phyloP scores from a whole-genome alignment of 169 alveolate species.

The Eimeria praecox region DNA sequence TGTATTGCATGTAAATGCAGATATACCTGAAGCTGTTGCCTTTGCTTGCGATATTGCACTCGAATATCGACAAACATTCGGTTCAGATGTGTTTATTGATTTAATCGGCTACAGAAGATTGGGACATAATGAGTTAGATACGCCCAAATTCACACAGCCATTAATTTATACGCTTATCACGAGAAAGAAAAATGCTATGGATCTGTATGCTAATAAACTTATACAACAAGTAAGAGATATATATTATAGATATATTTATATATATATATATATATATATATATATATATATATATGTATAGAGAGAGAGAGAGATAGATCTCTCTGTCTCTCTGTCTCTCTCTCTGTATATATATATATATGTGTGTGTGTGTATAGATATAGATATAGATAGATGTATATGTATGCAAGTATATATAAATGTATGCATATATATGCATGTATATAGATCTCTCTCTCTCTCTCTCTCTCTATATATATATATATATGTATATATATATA shows the following conservation, averaged over 20 bases:
- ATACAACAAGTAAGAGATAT: slow-evolving; percentile 80
- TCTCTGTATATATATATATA: neutral
- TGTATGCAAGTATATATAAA: too few relatives aligned
- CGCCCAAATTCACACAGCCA: slow-evolving; percentile 98
- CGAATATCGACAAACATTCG: slow-evolving; percentile 93
- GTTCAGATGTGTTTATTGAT: slow-evolving; percentile 95
- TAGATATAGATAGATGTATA: too few relatives aligned
- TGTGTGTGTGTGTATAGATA: neutral
- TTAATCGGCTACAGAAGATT: slow-evolving; percentile 95
- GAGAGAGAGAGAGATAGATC: neutral
- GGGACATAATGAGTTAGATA: slow-evolving; percentile 98
- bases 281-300: neutral
- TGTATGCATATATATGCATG: too few relatives aligned
- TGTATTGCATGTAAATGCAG: slow-evolving; percentile 97
- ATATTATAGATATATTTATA: neutral
- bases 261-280: neutral
- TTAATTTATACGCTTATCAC: slow-evolving; percentile 93
- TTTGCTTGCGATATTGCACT: slow-evolving; percentile 94
- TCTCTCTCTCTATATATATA: too few relatives aligned
- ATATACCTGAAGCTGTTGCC: slow-evolving; percentile 95
- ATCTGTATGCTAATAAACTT: slow-evolving; percentile 89
- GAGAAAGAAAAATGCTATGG: slow-evolving; percentile 90
- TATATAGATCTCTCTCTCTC: too few relatives aligned
- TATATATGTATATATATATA: too few relatives aligned
- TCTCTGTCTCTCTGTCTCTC: too few relatives aligned